These are phyloP conservation scores for Sabuloglossum arenarium DNA, from an alignment of 495 filamentous ascomycete species.

Conservation along the genomic window DNA sequence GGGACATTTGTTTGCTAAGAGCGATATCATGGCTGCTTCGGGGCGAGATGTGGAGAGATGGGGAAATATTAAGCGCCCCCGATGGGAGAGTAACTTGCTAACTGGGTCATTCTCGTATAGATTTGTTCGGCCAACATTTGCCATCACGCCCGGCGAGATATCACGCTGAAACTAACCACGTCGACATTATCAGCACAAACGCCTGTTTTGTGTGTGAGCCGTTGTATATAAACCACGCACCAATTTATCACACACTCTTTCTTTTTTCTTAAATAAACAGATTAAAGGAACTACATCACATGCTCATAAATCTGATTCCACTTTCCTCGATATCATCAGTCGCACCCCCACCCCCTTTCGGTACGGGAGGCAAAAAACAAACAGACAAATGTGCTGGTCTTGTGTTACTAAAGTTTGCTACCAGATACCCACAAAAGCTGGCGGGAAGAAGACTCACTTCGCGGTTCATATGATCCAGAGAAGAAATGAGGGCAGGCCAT, in stretches of 20 bases:
- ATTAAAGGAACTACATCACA: not conserved
- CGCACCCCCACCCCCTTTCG: not conserved
- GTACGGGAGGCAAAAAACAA: not conserved
- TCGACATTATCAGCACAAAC: not conserved
- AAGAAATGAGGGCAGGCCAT: not conserved
- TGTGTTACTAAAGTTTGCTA: not conserved
- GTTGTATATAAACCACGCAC: not conserved
- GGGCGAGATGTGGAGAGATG: not conserved
- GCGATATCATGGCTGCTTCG: not conserved
- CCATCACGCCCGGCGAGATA: conserved; percentile 26
- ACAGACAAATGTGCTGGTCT: not conserved
- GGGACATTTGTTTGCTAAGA: not conserved
- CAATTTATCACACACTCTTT: not conserved
- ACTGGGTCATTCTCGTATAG: conserved; percentile 15
- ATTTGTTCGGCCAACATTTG: conserved; percentile 53
- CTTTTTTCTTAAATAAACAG: not conserved
- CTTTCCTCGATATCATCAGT: not conserved
- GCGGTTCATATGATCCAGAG: not conserved
- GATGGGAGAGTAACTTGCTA: not conserved
- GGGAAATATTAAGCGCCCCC: not conserved
- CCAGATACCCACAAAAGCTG: not conserved
- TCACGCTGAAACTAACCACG: not conserved
- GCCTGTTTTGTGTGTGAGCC: not conserved
- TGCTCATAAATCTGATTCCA: not conserved
- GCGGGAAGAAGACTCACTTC: not conserved